phyloP scores from a whole-genome alignment of 1,139 yeast genomes.

The Spencermartinsiella ligniputridi region DNA sequence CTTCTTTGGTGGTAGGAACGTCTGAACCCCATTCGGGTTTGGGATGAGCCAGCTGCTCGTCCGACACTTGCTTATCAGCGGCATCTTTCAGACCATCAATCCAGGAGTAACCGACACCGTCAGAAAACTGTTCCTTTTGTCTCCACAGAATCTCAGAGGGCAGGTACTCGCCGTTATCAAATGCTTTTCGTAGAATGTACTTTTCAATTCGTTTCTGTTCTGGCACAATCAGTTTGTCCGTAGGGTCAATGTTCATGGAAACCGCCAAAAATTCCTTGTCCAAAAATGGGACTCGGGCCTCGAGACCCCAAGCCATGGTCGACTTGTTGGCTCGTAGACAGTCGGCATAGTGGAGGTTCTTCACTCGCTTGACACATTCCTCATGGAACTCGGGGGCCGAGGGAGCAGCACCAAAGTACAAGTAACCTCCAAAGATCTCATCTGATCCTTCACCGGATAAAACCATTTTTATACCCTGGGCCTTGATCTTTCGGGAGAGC shows the following conservation, averaged over 20 bases:
- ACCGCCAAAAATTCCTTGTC: conserved; percentile 89
- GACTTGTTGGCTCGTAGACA: conserved; percentile 99
- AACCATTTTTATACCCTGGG: conserved; percentile 99
- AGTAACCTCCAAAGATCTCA: conserved; percentile 97
- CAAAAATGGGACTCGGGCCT: conserved; percentile 98
- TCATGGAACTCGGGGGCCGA: conserved; percentile 85
- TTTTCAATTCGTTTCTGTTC: conserved; percentile 79
- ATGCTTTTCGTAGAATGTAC: conserved; percentile 93
- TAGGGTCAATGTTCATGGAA: conserved; percentile 92
- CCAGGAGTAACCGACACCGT: conserved; percentile 99
- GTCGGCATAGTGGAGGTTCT: conserved; percentile 95
- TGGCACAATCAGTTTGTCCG: conserved; percentile 68
- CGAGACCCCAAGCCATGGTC: conserved; percentile 99
- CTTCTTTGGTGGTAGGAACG: conserved; percentile 95
- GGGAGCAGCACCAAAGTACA: conserved; percentile 97
- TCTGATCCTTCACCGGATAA: conserved; percentile 98
- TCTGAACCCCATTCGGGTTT: conserved; percentile 96
- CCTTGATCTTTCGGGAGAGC: conserved; percentile 93
- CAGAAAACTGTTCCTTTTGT: conserved; percentile 99
- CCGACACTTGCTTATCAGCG: conserved; percentile 80
- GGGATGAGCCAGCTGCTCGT: conserved; percentile 84
- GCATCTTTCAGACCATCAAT: conserved; percentile 95
- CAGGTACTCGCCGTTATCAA: conserved; percentile 86
- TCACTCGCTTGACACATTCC: conserved; percentile 92
- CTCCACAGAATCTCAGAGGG: conserved; percentile 98